These are phyloP conservation scores for Aspergillus glaucus DNA, from an alignment of 2,329 filamentous ascomycete species.

Conservation along the genomic window DNA sequence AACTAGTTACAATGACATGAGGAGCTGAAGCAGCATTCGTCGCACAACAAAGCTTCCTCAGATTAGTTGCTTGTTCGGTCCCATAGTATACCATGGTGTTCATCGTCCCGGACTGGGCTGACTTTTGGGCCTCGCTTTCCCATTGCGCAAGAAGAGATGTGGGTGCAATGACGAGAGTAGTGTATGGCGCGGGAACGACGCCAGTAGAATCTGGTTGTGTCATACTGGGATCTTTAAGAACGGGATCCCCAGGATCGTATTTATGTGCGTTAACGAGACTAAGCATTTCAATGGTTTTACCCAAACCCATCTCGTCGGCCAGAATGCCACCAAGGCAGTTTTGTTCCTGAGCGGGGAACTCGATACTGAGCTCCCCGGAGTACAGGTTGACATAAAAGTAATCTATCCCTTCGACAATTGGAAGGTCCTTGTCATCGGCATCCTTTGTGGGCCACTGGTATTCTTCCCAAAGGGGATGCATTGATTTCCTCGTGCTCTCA, in stretches of 20 bases:
- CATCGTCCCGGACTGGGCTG: slow-evolving; percentile 75
- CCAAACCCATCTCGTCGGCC: slow-evolving; percentile 93
- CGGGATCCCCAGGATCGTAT: slow-evolving; percentile 46
- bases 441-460: slow-evolving; percentile 86
- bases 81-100: slow-evolving; percentile 90
- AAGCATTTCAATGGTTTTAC: slow-evolving; percentile 98
- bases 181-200: slow-evolving; percentile 69
- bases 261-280: slow-evolving; percentile 82
- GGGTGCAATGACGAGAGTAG: slow-evolving; percentile 90
- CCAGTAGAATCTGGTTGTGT: slow-evolving; percentile 51
- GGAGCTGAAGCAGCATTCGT: slow-evolving; percentile 72
- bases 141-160: slow-evolving; percentile 96
- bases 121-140: slow-evolving; percentile 91
- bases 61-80: slow-evolving; percentile 69
- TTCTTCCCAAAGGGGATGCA: slow-evolving; percentile 97
- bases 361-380: slow-evolving; percentile 83
- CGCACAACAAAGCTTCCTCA: slow-evolving; percentile 71
- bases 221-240: background rate
- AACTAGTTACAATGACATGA: slow-evolving; percentile 90
- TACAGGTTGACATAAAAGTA: slow-evolving; percentile 96
- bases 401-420: slow-evolving; percentile 56
- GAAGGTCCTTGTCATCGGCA: slow-evolving; percentile 71
- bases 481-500: slow-evolving; percentile 62
- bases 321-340: slow-evolving; percentile 89
- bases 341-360: slow-evolving; percentile 90